These are phyloP conservation scores for Pythium sp. DNA, from an alignment of 352 stramenopile genomes.

Conservation along the genomic window DNA sequence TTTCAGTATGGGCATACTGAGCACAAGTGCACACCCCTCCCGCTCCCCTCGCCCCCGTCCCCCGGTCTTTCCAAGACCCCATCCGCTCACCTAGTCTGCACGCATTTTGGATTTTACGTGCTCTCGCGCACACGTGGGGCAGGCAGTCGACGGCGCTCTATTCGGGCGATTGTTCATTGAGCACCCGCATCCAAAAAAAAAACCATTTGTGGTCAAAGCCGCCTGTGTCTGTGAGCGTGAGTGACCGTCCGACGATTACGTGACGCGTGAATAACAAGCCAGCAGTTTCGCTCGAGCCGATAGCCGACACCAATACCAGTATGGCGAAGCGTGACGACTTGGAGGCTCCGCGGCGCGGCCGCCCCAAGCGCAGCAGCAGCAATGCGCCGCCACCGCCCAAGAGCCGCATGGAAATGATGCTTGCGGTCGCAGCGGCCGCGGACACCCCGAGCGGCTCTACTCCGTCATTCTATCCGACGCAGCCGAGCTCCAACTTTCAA, in stretches of 20 bases:
- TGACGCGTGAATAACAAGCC: conserved; percentile 6
- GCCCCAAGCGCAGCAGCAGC: conserved; percentile 26
- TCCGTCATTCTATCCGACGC: background rate
- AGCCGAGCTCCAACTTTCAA: conserved; percentile 9
- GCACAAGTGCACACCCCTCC: conserved; percentile 6
- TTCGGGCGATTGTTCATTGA: background rate
- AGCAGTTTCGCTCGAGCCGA: background rate
- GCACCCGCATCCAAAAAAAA: background rate
- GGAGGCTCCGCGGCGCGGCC: conserved; percentile 31
- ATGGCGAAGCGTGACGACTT: conserved; percentile 43
- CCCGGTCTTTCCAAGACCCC: background rate
- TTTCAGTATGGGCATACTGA: conserved; percentile 17
- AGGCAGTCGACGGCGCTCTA: background rate
- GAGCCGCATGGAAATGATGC: conserved; percentile 54
- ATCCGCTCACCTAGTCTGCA: conserved; percentile 14
- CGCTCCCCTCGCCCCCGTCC: background rate
- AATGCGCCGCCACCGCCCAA: conserved; percentile 19
- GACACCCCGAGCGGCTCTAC: background rate
- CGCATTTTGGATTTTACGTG: conserved; percentile 50
- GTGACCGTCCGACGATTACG: background rate
- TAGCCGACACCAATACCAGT: background rate
- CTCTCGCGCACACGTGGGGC: conserved; percentile 10
- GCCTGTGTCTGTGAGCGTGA: background rate
- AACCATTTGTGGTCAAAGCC: background rate
- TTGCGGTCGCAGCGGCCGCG: conserved; percentile 21